Percentiles rank a stretch among this genome's conserved stretches.
Evolutionary conservation across 306 rosid genomes (phyloP).

Genomic region (Quercus ilex): DNA sequence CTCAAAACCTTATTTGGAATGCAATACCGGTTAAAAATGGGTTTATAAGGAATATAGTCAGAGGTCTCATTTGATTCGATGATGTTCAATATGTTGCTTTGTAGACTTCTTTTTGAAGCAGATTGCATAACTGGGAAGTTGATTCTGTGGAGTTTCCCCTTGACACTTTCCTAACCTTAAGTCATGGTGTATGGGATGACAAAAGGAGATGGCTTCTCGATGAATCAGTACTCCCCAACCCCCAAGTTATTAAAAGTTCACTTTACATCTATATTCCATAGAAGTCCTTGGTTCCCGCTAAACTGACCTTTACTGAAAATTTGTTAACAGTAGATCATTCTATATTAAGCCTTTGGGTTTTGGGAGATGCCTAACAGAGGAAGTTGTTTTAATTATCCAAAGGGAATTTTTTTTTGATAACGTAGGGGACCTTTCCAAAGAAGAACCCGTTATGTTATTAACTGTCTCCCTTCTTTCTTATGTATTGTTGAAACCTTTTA

Average conservation of each 20-base stretch:
- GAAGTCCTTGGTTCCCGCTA: background rate
- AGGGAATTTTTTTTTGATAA: background rate
- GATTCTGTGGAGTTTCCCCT: background rate
- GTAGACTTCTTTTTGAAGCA: background rate
- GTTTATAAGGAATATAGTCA: background rate
- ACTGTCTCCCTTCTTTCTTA: too few species aligned
- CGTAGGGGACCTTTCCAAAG: too few species aligned
- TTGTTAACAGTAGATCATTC: background rate
- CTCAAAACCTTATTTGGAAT: background rate
- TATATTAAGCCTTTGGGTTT: background rate
- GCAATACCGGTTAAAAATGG: background rate
- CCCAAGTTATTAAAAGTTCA: background rate
- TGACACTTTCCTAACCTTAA: background rate
- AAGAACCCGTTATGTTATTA: too few species aligned
- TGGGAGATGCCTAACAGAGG: background rate
- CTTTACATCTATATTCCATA: background rate
- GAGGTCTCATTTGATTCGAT: background rate
- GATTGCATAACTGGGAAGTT: background rate
- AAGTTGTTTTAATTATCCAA: background rate
- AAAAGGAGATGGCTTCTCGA: background rate
- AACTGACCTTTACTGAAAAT: background rate
- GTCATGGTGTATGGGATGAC: background rate
- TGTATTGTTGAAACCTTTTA: too few species aligned
- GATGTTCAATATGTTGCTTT: background rate
- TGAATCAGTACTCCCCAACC: background rate